Evolutionary conservation across 805 yeast species (phyloP), one percentile per base, ranked within the genome.

Genomic region (Yamadazyma endophytica): DNA sequence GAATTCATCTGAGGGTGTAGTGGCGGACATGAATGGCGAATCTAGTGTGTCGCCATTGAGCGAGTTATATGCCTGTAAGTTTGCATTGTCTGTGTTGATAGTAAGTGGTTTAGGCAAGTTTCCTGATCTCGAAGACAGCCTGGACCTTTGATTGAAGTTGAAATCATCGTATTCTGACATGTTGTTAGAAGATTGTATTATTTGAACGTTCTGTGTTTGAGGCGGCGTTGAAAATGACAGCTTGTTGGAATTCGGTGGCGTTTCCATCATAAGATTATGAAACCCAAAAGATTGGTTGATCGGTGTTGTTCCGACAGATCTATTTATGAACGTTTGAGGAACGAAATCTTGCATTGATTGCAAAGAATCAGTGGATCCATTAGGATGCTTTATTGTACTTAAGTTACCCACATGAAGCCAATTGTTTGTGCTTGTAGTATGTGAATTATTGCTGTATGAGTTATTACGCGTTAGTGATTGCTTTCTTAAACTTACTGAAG

Each of bases 371-470:
- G 69, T 52, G 31, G 65, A 58, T 14, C 38, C 46, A 27, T 49
- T 52, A 4, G 40, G 35, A 17, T 39, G 27, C 33, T 63, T 54
- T 9, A 56, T 50, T 32, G 50, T 56, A 38, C 50, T 54, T 35
- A 64, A 50, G 41, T 64, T 65, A 4, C 72, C 72, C 23, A 65
- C 62, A 46, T 65, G 72, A 26, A 64, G 50, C 72, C 70, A 64
- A 37, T 52, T 61, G 18, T 53, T 54, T 5, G 20, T 16, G 16
- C 19, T 31, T 9, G 9, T 14, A 7, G 28, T 25, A 14, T 19
- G 19, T n/a, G 11, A n/a, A 25, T 11, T 9, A 21, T 32, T 40
- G 26, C 47, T 47, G 30, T 49, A 50, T 8, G 68, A 60, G 40
- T 63, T 63, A 39, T 64, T 65, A 41, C 71, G 48, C 1, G 70